phyloP scores from a whole-genome alignment of 768 basidiomycete species.

The Panaeolus papilionaceus region DNA sequence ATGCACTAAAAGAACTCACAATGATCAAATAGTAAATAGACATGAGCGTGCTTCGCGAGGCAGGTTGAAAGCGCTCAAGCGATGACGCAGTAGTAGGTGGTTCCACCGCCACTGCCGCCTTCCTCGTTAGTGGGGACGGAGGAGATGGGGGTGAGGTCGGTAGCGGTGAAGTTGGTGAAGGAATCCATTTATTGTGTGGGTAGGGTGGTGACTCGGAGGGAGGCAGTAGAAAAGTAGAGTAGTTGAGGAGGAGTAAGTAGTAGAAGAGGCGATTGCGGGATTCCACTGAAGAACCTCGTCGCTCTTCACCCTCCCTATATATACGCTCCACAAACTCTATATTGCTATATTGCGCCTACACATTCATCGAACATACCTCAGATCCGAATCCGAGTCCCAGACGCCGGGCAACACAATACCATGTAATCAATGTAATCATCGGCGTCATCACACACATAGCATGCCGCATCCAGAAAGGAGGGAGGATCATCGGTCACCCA shows the following conservation, averaged over 20 bases:
- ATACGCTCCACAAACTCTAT: not conserved
- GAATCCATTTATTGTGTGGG: not conserved
- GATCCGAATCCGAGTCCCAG: not conserved
- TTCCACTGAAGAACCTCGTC: not conserved
- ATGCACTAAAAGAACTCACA: not conserved
- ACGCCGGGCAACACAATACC: not conserved
- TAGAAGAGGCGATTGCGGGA: not conserved
- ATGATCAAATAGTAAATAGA: constrained; percentile 14
- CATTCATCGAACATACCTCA: not conserved
- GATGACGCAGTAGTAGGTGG: not conserved
- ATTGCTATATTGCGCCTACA: not conserved
- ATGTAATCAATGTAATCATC: not conserved
- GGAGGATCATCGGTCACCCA: not conserved
- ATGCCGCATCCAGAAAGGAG: not conserved
- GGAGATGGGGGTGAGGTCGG: not conserved
- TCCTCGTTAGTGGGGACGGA: not conserved
- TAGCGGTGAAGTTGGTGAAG: not conserved
- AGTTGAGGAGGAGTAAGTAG: not conserved
- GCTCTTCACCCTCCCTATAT: not conserved
- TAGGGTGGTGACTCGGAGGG: not conserved
- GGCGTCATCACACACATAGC: not conserved
- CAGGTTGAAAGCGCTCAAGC: not conserved
- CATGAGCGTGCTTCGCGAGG: not conserved
- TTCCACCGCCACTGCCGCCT: not conserved
- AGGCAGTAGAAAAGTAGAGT: not conserved